Evolutionary conservation across 2,329 filamentous ascomycete species (phyloP), one percentile per base, ranked within the genome.

Genomic region (Trichoderma sp.): DNA sequence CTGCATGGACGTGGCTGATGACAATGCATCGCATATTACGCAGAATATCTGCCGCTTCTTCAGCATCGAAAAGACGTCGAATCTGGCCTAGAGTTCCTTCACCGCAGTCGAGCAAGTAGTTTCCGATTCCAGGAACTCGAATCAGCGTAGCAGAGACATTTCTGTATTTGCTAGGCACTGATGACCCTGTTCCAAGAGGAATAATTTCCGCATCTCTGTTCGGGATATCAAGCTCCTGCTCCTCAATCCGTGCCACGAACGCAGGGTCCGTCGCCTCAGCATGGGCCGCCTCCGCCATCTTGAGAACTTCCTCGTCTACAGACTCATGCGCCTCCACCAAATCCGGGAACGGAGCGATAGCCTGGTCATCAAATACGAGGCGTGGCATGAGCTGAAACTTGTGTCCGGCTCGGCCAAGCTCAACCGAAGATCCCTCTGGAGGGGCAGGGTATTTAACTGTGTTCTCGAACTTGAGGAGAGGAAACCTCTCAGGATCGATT

Each of bases 1-100:
- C 96, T 5, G 96, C 96, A 79, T 99, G 96, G 71, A 97, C 84
- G 81, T 99, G 96, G 79, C 93, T 97, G 80, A 99, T 96, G 89
- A 93, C 97, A 72, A 99, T 90, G 73, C 89, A 88, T 66, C 90
- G 91, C 55, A 99, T 84, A 72, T 96, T 89, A 70, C 84, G 86
- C n/a, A 99, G 83, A 14, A 97, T 85, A n/a, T 89, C 84, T 33
- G 83, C 83, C 4, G 95, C 82, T 72, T 92, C 86, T 5, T 88
- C 84, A 0, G 84, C 82, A 6, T 86, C 85, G 75, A 92, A 95
- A 0, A 92, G 84, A 62, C 96, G 91, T 69, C 88, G 88, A 49
- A 99, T 82, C 78, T 97, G 94, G 13, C 95, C 95, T 10, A 98
- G 82, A 0, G 96, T 97, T 75, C 93, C 94, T 80, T 99, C 96